A percentile compares a stretch with the other conserved stretches of the same genome.
phyloP scores from a whole-genome alignment of 73 alveolate species.

The Tetrahymena borealis region DNA sequence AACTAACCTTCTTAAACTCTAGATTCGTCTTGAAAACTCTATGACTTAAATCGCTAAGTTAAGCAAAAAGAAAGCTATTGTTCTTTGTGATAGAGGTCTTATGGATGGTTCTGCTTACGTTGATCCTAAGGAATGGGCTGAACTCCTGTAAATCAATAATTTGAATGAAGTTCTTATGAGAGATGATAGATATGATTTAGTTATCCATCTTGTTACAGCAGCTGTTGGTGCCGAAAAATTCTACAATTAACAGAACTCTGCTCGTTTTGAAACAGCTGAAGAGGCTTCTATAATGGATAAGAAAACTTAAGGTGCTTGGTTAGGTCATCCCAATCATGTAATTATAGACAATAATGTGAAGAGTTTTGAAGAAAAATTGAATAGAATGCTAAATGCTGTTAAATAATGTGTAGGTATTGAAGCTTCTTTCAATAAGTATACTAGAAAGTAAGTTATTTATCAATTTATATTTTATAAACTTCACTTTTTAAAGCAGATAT shows the following conservation, averaged over 20 bases:
- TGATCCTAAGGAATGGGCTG: conserved; percentile 58
- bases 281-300: conserved; percentile 59
- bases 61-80: conserved; percentile 49
- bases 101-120: conserved; percentile 79
- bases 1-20: conserved; percentile 56
- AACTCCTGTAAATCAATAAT: conserved; percentile 60
- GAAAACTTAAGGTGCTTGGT: conserved; percentile 57
- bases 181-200: conserved; percentile 69
- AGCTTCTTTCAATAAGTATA: not conserved
- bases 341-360: conserved; percentile 53
- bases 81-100: conserved; percentile 73
- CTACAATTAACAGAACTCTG: conserved; percentile 48
- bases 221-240: conserved; percentile 75
- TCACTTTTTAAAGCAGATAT: no score
- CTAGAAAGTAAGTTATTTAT: conserved; percentile 1
- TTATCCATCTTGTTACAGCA: conserved; percentile 66
- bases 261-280: conserved; percentile 55
- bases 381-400: conserved; percentile 43
- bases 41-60: conserved; percentile 54
- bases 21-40: conserved; percentile 68
- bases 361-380: conserved; percentile 57
- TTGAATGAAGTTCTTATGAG: conserved; percentile 61
- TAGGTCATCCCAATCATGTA: conserved; percentile 72
- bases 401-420: conserved; percentile 44
- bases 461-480: no score